These are phyloP conservation scores for Candida silvatica DNA, from an alignment of 805 yeast genomes.

Conservation along the genomic window DNA sequence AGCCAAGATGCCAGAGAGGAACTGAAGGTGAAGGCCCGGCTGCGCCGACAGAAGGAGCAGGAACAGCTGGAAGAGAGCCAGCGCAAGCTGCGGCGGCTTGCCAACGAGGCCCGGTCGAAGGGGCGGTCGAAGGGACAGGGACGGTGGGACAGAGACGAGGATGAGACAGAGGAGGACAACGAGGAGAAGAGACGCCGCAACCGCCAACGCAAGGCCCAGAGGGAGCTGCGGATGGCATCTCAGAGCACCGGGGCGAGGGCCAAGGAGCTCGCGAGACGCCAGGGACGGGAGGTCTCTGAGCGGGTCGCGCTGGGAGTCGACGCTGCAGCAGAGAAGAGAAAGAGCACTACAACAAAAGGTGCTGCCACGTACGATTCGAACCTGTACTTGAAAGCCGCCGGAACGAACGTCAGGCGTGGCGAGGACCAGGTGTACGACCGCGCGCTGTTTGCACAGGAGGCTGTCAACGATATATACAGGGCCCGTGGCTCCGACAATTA, in stretches of 20 bases:
- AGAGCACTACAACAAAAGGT: constrained; percentile 13
- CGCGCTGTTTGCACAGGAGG: constrained; percentile 51
- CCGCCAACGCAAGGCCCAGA: constrained; percentile 37
- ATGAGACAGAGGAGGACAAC: constrained; percentile 10
- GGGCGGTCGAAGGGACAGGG: constrained; percentile 4
- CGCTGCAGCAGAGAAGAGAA: constrained; percentile 5
- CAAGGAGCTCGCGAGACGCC: constrained; percentile 32
- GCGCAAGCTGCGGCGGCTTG: constrained; percentile 39
- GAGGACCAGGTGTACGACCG: constrained; percentile 49
- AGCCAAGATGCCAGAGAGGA: constrained; percentile 53
- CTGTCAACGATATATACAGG: constrained; percentile 40
- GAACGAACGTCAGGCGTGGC: constrained; percentile 26
- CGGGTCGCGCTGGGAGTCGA: constrained; percentile 44
- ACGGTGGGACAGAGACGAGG: constrained; percentile 7
- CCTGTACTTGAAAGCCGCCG: constrained; percentile 37
- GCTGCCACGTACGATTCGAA: constrained; percentile 42
- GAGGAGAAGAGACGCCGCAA: constrained; percentile 32
- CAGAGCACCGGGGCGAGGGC: constrained; percentile 37
- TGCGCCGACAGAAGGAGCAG: constrained; percentile 41
- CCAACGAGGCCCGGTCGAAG: constrained; percentile 20
- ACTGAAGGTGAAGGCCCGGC: constrained; percentile 38
- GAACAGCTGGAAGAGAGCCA: constrained; percentile 42
- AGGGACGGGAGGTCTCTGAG: constrained; percentile 48
- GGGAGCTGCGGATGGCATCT: constrained; percentile 33
- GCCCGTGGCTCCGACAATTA: constrained; percentile 18